phyloP scores from a whole-genome alignment of 2,329 filamentous ascomycete genomes.

The Neoscytalidium dimidiatum region DNA sequence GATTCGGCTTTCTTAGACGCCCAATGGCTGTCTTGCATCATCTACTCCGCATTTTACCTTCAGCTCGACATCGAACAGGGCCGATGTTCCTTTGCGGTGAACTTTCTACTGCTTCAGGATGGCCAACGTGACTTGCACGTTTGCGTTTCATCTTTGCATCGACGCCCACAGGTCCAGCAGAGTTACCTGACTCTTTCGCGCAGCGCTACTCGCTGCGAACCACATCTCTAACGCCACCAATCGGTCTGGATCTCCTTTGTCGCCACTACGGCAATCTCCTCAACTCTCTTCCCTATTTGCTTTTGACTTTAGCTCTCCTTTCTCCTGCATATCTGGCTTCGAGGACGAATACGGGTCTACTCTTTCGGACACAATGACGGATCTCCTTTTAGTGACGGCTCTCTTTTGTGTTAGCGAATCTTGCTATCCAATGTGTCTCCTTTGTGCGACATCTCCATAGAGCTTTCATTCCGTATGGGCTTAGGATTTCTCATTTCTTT shows the following conservation, averaged over 20 bases:
- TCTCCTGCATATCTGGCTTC: not conserved
- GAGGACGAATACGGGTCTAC: not conserved
- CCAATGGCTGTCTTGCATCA: not conserved
- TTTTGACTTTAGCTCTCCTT: not conserved
- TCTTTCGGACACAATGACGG: not conserved
- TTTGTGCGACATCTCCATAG: not conserved
- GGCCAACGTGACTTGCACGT: not conserved
- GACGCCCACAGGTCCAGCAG: not conserved
- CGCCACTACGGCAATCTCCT: not conserved
- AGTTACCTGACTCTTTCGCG: not conserved
- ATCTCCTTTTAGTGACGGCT: not conserved
- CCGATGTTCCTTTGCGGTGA: not conserved
- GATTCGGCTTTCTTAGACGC: not conserved
- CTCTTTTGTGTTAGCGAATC: not conserved
- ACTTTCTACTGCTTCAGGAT: not conserved
- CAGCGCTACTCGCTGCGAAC: not conserved
- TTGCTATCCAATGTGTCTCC: not conserved
- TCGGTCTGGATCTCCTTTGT: not conserved
- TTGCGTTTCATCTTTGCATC: not conserved
- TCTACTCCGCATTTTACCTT: not conserved
- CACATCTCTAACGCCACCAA: not conserved
- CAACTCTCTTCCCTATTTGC: not conserved
- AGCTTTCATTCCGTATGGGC: not conserved
- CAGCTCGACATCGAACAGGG: not conserved
- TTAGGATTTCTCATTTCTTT: not conserved